These are phyloP conservation scores for Platismatia glauca DNA, from an alignment of 495 filamentous ascomycete genomes.

Conservation along the genomic window DNA sequence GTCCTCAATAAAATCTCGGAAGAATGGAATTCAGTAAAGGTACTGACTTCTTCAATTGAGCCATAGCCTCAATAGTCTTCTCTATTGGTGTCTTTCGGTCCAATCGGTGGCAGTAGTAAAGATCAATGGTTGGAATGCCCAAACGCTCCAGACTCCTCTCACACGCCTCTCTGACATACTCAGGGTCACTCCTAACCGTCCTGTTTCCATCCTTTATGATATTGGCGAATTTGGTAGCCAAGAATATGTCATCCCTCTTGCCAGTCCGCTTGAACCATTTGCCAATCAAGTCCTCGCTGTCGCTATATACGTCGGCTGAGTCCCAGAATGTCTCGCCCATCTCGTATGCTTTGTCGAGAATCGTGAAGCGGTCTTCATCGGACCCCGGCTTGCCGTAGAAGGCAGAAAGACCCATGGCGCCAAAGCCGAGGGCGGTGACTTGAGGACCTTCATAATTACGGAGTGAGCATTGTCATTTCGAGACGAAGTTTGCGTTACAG, in stretches of 20 bases:
- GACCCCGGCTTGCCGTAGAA: conserved; percentile 36
- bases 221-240: conserved; percentile 46
- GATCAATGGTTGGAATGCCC: conserved; percentile 31
- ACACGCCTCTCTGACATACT: conserved; percentile 39
- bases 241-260: conserved; percentile 46
- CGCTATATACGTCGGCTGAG: conserved; percentile 42
- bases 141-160: conserved; percentile 33
- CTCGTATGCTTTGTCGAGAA: conserved; percentile 42
- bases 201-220: conserved; percentile 23
- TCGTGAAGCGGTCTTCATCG: conserved; percentile 33
- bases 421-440: conserved; percentile 46
- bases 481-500: neutral
- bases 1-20: neutral
- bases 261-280: conserved; percentile 44
- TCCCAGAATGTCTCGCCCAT: conserved; percentile 54
- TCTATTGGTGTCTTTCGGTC: conserved; percentile 40
- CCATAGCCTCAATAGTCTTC: conserved; percentile 39
- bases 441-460: conserved; percentile 39
- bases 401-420: conserved; percentile 45
- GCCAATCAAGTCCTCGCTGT: conserved; percentile 31
- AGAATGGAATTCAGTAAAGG: neutral
- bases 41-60: conserved; percentile 40
- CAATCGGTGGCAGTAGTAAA: conserved; percentile 29
- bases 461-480: neutral
- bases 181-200: conserved; percentile 32